Percentiles rank a stretch among this genome's conserved stretches.
phyloP scores from a whole-genome alignment of 1,139 yeast genomes.

The Protomyces arabidopsidicola region DNA sequence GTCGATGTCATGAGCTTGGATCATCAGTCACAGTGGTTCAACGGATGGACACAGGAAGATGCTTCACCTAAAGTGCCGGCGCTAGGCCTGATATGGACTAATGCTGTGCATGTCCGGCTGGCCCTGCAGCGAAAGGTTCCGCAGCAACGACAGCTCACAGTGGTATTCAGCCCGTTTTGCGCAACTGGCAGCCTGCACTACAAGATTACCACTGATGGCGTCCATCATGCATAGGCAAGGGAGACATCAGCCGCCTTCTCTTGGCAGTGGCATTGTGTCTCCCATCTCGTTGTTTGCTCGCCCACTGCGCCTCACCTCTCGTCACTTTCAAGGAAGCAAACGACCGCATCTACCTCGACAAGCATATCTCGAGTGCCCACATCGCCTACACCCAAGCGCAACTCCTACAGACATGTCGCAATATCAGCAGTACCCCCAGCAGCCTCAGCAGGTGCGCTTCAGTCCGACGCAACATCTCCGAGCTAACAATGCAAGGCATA shows the following conservation, averaged over 20 bases:
- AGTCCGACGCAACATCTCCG: neutral
- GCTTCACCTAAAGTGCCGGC: conserved; percentile 28
- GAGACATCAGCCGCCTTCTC: neutral
- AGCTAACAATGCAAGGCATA: neutral
- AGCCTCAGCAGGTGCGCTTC: conserved; percentile 10
- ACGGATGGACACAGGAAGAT: conserved; percentile 57
- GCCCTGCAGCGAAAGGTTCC: conserved; percentile 10
- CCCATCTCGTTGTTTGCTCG: no score
- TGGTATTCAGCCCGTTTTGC: conserved; percentile 15
- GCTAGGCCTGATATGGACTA: conserved; percentile 31
- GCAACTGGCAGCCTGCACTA: neutral
- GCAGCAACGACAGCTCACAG: neutral
- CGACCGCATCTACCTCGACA: no score
- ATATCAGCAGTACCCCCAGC: conserved; percentile 18
- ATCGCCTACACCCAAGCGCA: no score
- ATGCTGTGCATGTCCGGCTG: conserved; percentile 25
- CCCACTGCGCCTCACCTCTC: neutral
- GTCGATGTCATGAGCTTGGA: conserved; percentile 49
- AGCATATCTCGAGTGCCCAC: no score
- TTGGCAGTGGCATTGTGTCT: neutral
- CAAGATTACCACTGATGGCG: neutral
- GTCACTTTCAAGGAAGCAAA: neutral
- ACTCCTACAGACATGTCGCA: neutral
- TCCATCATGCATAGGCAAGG: neutral
- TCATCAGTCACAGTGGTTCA: conserved; percentile 65